Conservation (phyloP, 177 flowering plant genomes). For the Vitis hybrid region DNA sequence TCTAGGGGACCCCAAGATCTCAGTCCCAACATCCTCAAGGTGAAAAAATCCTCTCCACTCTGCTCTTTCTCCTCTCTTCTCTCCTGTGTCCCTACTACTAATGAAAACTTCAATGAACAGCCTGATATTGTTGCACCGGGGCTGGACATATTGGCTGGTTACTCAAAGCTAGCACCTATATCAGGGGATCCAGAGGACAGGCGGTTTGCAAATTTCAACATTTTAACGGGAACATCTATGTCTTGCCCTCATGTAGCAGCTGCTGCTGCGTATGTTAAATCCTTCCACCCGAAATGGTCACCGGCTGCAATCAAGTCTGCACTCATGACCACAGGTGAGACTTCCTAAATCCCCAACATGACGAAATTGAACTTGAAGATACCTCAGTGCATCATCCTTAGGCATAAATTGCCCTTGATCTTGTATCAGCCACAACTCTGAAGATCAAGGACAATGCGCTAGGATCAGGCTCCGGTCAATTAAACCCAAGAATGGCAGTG, state of each 20-base stretch:
- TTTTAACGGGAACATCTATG: conserved; percentile 73
- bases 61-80: neutral
- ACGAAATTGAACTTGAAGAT: neutral
- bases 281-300: conserved; percentile 62
- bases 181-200: conserved; percentile 33
- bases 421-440: conserved; percentile 46
- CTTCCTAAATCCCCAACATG: neutral
- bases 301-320: conserved; percentile 71
- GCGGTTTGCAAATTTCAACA: conserved; percentile 27
- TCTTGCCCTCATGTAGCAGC: conserved; percentile 60
- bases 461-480: conserved; percentile 55
- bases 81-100: neutral
- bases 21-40: conserved; percentile 68
- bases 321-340: conserved; percentile 67
- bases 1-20: conserved; percentile 63
- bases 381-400: too few relatives aligned
- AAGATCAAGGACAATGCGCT: conserved; percentile 29
- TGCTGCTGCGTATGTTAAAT: conserved; percentile 61
- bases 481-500: conserved; percentile 47
- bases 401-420: too few relatives aligned
- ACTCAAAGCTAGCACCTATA: conserved; percentile 22
- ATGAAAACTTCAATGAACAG: conserved; percentile 22
- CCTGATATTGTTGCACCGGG: conserved; percentile 75
- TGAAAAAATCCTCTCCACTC: conserved; percentile 8
- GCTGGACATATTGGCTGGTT: conserved; percentile 53